Evolutionary conservation across 352 stramenopile species (phyloP).

Genomic region (Globisporangium barbulae): DNA sequence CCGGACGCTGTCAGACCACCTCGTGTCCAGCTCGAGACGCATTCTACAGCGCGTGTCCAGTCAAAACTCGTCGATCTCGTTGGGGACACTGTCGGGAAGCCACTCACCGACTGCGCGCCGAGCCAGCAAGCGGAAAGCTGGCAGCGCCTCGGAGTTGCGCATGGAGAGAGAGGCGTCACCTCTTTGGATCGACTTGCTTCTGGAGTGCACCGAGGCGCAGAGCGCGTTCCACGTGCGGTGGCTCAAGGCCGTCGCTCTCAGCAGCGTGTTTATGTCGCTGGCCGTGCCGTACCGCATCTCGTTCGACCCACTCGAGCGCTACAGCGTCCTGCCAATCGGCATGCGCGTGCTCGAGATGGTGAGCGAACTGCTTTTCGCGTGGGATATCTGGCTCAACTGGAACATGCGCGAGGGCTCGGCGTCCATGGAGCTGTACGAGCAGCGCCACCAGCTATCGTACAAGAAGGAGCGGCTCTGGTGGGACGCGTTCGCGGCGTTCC

Average conservation of each 20-base stretch:
- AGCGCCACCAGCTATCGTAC: slow-evolving; percentile 36
- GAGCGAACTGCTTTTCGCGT: slow-evolving; percentile 45
- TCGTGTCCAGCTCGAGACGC: neutral
- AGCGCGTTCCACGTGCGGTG: slow-evolving; percentile 45
- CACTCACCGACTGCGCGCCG: neutral
- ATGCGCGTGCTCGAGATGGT: slow-evolving; percentile 30
- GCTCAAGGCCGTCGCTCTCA: slow-evolving; percentile 35
- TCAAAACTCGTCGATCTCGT: slow-evolving; percentile 4
- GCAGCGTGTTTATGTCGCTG: slow-evolving; percentile 42
- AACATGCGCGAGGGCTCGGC: slow-evolving; percentile 45
- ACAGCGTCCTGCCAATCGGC: slow-evolving; percentile 16
- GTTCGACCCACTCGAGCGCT: slow-evolving; percentile 34
- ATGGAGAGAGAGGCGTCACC: slow-evolving; percentile 12
- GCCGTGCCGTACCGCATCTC: slow-evolving; percentile 56
- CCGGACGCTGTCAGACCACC: neutral
- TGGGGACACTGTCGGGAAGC: neutral
- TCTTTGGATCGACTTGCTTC: slow-evolving; percentile 47
- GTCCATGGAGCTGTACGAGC: slow-evolving; percentile 58
- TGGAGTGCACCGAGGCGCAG: slow-evolving; percentile 47
- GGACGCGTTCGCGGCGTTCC: slow-evolving; percentile 42
- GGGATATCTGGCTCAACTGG: slow-evolving; percentile 66
- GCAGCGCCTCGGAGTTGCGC: neutral
- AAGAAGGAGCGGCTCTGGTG: slow-evolving; percentile 31
- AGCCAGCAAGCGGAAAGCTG: neutral
- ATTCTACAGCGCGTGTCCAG: neutral